Conservation (phyloP, 2,329 filamentous ascomycete genomes). For the Aspergillus sp. region DNA sequence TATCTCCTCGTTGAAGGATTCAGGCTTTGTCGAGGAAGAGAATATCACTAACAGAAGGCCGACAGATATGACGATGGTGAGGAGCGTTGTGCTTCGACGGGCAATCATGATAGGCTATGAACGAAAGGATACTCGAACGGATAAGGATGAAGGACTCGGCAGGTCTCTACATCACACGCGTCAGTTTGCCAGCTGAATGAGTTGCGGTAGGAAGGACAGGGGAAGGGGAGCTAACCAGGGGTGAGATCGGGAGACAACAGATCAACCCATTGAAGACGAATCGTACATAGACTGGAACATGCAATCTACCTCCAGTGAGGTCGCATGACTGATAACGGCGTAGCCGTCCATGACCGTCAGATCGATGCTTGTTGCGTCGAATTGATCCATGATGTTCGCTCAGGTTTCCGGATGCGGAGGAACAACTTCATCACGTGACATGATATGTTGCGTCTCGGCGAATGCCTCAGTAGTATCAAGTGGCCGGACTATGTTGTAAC, state of each 20-base stretch:
- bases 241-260: background rate
- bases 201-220: background rate
- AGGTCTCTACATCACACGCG: background rate
- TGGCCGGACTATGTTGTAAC: too few species aligned
- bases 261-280: background rate
- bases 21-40: conserved; percentile 43
- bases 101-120: conserved; percentile 38
- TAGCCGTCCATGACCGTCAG: background rate
- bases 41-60: conserved; percentile 50
- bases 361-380: conserved; percentile 1
- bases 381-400: conserved; percentile 4
- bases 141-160: background rate
- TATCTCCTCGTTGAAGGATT: conserved; percentile 27
- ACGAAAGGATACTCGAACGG: background rate
- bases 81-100: conserved; percentile 46
- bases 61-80: conserved; percentile 49
- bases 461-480: too few species aligned
- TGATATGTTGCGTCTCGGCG: too few species aligned
- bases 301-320: background rate
- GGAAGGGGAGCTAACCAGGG: background rate
- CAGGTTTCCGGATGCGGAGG: conserved; percentile 9
- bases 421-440: background rate
- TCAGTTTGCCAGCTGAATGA: background rate
- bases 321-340: background rate
- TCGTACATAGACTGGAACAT: background rate